Evolutionary conservation across 2,329 filamentous ascomycete genomes (phyloP), one percentile per base, ranked within the genome.

Genomic region (Fonsecaea pugnacius): DNA sequence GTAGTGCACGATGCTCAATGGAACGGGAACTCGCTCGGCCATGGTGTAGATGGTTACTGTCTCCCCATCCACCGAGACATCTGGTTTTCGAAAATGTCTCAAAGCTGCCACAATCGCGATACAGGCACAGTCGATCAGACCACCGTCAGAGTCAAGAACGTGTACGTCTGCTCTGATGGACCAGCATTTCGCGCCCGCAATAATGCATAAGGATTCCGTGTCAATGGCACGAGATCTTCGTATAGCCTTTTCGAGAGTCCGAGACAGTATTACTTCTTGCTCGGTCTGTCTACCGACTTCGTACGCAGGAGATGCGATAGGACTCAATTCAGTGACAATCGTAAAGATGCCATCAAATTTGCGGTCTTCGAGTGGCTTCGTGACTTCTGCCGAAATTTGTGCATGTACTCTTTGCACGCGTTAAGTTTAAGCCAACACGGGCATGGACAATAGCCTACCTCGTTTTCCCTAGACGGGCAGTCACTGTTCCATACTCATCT

Each of bases 311-410:
- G 92, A 92, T 32, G 91, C 90, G 89, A 98, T 96, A 55, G 94
- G 92, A 67, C 90, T 92, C 72, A 99, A 87, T 76, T 98, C 95
- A 61, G 93, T 91, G 60, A 89, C 85, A 75, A 98, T 97, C 71
- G 89, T 92, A 82, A 98, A 98, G 77, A 96, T 86, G 76, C 95
- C 95, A 76, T 98, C 95, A 75, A 96, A 96, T 65, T 93, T 94
- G 68, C 94, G 89, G 78, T 98, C 94, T 59, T 89, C 78, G 74
- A 89, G 91, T 50, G 95, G 94, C 43, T 91, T 87, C 10, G 91
- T 90, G 67, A 98, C 91, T 79, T 96, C 91, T 68, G 92, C 91
- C 2, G 92, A 94, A 65, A 96, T 89, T 67, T 91, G 91, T 62
- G 90, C 92, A 66, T 96, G 81, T 64, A 97, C 86, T 73, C 93